Evolutionary conservation across 805 yeast species (phyloP).

Genomic region (Cyberlindnera mycetangii): DNA sequence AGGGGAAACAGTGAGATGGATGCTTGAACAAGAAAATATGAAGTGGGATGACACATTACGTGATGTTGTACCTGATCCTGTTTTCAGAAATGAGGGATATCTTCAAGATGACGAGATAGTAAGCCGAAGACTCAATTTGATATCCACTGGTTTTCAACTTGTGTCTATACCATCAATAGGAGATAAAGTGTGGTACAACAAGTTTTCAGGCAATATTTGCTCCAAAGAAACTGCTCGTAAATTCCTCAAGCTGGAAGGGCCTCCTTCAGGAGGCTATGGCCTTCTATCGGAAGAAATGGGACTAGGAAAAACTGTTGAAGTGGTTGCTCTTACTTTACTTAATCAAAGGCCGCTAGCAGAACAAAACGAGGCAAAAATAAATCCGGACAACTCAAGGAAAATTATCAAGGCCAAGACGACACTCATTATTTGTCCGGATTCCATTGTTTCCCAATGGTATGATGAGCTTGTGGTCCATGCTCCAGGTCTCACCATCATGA

Average conservation of each 20-base stretch:
- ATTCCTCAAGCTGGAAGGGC: conserved; percentile 29
- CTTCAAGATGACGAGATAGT: conserved; percentile 25
- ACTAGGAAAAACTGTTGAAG: conserved; percentile 89
- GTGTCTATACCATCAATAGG: conserved; percentile 15
- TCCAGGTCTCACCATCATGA: conserved; percentile 56
- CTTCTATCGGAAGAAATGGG: conserved; percentile 96
- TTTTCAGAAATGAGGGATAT: conserved; percentile 19
- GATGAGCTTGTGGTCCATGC: conserved; percentile 64
- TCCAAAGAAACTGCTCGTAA: conserved; percentile 31
- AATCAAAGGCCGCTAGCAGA: conserved; percentile 49
- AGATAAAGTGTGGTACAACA: conserved; percentile 43
- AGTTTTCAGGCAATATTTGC: conserved; percentile 46
- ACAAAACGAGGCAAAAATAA: conserved; percentile 2
- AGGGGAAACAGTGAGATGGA: conserved; percentile 53
- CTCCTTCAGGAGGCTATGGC: conserved; percentile 37
- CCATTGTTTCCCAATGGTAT: conserved; percentile 84
- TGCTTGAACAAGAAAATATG: conserved; percentile 49
- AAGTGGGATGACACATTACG: conserved; percentile 27
- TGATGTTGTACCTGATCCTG: conserved; percentile 24
- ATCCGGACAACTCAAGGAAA: conserved; percentile 17
- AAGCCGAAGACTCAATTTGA: conserved; percentile 33
- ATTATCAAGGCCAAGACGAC: conserved; percentile 59
- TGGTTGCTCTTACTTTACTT: conserved; percentile 58
- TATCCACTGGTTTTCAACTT: conserved; percentile 54
- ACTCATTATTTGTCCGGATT: conserved; percentile 79